phyloP scores from a whole-genome alignment of 2,329 filamentous ascomycete species.

The Beauveria brongniartii region DNA sequence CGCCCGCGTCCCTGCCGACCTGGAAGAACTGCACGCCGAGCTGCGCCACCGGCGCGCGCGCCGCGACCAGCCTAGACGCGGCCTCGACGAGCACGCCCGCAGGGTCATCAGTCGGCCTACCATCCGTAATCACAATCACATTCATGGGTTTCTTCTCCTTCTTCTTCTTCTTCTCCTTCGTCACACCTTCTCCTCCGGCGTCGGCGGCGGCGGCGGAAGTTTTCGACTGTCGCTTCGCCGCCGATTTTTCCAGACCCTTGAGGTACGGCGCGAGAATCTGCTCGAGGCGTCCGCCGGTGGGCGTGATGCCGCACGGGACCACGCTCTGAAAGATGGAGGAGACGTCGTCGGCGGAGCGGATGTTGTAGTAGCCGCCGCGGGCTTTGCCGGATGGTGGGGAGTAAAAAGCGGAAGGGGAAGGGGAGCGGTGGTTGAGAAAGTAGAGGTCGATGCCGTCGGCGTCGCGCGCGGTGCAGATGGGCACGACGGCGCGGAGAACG shows the following conservation, averaged over 20 bases:
- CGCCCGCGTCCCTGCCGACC: constrained; percentile 65
- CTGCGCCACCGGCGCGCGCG: constrained; percentile 69
- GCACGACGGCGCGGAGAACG: constrained; percentile 66
- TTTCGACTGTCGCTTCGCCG: constrained; percentile 26
- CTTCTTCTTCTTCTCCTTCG: too few species aligned
- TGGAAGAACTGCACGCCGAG: constrained; percentile 95
- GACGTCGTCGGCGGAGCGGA: constrained; percentile 51
- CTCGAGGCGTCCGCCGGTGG: constrained; percentile 64
- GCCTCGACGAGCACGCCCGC: constrained; percentile 58
- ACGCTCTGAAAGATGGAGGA: constrained; percentile 62
- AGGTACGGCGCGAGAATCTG: constrained; percentile 70
- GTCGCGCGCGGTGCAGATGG: constrained; percentile 74
- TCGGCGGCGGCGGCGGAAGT: too few species aligned
- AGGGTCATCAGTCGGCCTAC: constrained; percentile 70
- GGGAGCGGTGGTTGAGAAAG: constrained; percentile 67
- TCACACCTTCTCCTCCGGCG: too few species aligned
- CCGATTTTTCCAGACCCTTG: constrained; percentile 24
- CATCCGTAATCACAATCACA: constrained; percentile 89
- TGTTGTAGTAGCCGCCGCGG: constrained; percentile 52
- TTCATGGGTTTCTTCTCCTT: constrained; percentile 61
- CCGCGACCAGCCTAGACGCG: constrained; percentile 61
- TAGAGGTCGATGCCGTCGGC: constrained; percentile 81
- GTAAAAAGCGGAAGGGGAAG: constrained; percentile 19
- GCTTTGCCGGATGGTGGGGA: constrained; percentile 25
- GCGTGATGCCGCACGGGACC: constrained; percentile 58